Evolutionary conservation across 768 basidiomycete species (phyloP).

Genomic region (Grammothele lineata): DNA sequence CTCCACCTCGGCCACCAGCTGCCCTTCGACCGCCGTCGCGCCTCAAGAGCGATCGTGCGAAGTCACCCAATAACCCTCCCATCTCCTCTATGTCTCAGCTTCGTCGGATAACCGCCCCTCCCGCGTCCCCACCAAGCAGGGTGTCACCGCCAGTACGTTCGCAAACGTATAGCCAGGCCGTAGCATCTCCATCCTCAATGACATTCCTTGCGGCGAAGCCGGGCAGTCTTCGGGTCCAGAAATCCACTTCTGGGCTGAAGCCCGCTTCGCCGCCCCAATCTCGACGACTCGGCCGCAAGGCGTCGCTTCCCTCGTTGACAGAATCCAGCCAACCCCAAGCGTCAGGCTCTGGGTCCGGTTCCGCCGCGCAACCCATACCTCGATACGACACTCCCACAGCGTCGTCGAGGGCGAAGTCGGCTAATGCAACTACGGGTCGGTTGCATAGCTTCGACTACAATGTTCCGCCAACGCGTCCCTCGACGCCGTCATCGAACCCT

Average conservation of each 20-base stretch:
- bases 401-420: constrained; percentile 72
- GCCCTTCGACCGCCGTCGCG: constrained; percentile 61
- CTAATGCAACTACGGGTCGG: constrained; percentile 62
- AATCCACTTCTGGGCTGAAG: constrained; percentile 80
- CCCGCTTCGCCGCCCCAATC: constrained; percentile 63
- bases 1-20: constrained; percentile 45
- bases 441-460: constrained; percentile 55
- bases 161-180: constrained; percentile 55
- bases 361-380: constrained; percentile 34
- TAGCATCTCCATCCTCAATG: constrained; percentile 43
- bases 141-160: constrained; percentile 45
- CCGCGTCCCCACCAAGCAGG: constrained; percentile 57
- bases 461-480: constrained; percentile 73
- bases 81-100: constrained; percentile 66
- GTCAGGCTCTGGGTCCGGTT: constrained; percentile 44
- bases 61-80: constrained; percentile 68
- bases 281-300: constrained; percentile 68
- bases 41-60: constrained; percentile 58
- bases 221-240: constrained; percentile 75
- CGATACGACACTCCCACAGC: constrained; percentile 79
- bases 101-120: constrained; percentile 62
- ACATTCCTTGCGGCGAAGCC: constrained; percentile 66
- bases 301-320: constrained; percentile 72
- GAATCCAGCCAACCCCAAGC: constrained; percentile 54
- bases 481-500: constrained; percentile 75